phyloP scores from a whole-genome alignment of 2,329 filamentous ascomycete genomes.

The Malbranchea zuffiana region DNA sequence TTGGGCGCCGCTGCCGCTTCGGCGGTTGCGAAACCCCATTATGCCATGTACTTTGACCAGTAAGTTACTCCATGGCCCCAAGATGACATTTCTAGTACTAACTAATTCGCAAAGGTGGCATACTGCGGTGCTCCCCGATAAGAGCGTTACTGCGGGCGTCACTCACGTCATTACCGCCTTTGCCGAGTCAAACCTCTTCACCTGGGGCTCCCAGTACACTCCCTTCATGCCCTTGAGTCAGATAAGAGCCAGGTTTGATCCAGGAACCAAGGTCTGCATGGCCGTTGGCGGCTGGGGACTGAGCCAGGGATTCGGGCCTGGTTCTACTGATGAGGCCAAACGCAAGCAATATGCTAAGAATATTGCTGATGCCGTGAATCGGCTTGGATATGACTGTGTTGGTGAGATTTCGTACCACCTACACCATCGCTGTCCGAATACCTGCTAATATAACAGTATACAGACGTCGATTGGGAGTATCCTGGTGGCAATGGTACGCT shows the following conservation, averaged over 20 bases:
- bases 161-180: conserved; percentile 2
- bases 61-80: not conserved
- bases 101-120: conserved; percentile 3
- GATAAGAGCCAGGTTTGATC: conserved; percentile 4
- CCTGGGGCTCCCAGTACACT: conserved; percentile 1
- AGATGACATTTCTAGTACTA: not conserved
- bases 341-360: conserved; percentile 53
- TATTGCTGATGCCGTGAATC: conserved; percentile 51
- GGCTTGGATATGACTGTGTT: conserved; percentile 54
- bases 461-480: conserved; percentile 58
- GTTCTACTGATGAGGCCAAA: conserved; percentile 41
- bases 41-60: conserved; percentile 4
- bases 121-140: not conserved
- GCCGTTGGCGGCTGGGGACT: conserved; percentile 62
- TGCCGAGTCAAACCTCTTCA: conserved; percentile 1
- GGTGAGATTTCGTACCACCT: conserved; percentile 29
- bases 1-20: not conserved
- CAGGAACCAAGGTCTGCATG: conserved; percentile 25
- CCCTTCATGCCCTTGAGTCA: conserved; percentile 1
- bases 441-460: conserved; percentile 10
- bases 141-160: not conserved
- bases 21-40: conserved; percentile 1
- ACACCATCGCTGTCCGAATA: not conserved
- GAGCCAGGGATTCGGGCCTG: conserved; percentile 46
- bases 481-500: conserved; percentile 48